These are phyloP conservation scores for Carex pumila DNA, from an alignment of 176 grass and related monocot species.

Conservation along the genomic window DNA sequence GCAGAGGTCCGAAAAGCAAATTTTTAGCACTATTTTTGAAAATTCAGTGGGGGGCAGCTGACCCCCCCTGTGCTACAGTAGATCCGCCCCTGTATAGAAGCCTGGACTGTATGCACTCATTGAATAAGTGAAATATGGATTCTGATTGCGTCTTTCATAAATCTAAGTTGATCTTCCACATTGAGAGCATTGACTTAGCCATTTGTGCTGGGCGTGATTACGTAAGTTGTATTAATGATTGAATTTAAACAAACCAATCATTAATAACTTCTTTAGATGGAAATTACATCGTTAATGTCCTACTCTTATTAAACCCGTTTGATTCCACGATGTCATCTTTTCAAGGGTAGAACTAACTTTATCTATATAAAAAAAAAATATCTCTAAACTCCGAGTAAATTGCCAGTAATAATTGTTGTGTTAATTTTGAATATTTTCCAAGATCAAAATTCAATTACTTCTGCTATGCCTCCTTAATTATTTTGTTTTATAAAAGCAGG, in stretches of 20 bases:
- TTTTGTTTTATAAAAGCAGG: not conserved
- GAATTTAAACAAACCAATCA: not conserved
- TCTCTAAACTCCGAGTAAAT: not conserved
- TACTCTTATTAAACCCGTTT: not conserved
- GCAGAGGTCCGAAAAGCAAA: no score
- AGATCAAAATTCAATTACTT: not conserved
- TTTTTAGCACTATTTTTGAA: no score
- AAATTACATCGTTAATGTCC: not conserved
- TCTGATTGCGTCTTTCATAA: no score
- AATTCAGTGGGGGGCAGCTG: no score
- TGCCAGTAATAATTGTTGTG: not conserved
- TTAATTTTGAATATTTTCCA: not conserved
- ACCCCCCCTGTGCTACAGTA: no score
- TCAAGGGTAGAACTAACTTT: not conserved
- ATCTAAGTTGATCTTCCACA: no score
- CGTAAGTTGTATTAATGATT: no score
- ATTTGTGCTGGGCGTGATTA: no score
- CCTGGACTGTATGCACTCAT: no score
- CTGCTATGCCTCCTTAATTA: not conserved
- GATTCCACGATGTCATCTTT: not conserved
- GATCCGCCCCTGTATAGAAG: no score
- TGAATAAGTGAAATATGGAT: no score
- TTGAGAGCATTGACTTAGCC: no score
- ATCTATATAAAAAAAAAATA: not conserved
- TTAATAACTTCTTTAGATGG: not conserved